Evolutionary conservation across 129 eudicot genomes (phyloP).

Genomic region (Gnaphalium uliginosum): DNA sequence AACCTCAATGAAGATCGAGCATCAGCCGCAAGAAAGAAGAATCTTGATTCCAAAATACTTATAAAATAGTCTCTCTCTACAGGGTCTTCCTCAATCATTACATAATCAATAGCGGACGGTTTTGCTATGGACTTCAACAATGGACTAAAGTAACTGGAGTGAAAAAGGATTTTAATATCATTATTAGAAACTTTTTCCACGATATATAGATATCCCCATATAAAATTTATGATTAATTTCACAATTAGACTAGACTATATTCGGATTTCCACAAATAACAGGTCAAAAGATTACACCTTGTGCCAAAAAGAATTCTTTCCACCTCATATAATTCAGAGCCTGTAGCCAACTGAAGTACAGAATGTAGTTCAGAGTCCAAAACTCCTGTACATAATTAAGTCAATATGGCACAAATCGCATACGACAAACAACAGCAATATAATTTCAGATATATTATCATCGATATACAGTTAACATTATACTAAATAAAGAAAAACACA

Average conservation of each 20-base stretch:
- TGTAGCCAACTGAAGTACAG: slow-evolving; percentile 90
- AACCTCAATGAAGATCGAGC: slow-evolving; percentile 94
- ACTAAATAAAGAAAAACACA: background rate
- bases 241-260: background rate
- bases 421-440: slow-evolving; percentile 4
- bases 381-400: slow-evolving; percentile 41
- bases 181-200: slow-evolving; percentile 5
- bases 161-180: slow-evolving; percentile 2
- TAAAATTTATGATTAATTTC: background rate
- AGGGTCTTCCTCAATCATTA: slow-evolving; percentile 86
- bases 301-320: slow-evolving; percentile 81
- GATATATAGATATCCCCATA: background rate
- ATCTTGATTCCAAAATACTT: slow-evolving; percentile 70
- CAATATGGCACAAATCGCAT: slow-evolving; percentile 1
- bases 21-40: slow-evolving; percentile 96
- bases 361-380: slow-evolving; percentile 69
- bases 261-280: slow-evolving; percentile 12
- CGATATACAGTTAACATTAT: background rate
- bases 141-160: slow-evolving; percentile 89
- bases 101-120: slow-evolving; percentile 55
- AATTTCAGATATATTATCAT: background rate
- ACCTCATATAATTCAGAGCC: slow-evolving; percentile 82
- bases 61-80: slow-evolving; percentile 81
- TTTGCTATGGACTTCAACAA: slow-evolving; percentile 71
- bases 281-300: slow-evolving; percentile 51